Evolutionary conservation across 139 green algal species (phyloP), one percentile per base, ranked within the genome.

Genomic region (Tetradesmus obliquus): DNA sequence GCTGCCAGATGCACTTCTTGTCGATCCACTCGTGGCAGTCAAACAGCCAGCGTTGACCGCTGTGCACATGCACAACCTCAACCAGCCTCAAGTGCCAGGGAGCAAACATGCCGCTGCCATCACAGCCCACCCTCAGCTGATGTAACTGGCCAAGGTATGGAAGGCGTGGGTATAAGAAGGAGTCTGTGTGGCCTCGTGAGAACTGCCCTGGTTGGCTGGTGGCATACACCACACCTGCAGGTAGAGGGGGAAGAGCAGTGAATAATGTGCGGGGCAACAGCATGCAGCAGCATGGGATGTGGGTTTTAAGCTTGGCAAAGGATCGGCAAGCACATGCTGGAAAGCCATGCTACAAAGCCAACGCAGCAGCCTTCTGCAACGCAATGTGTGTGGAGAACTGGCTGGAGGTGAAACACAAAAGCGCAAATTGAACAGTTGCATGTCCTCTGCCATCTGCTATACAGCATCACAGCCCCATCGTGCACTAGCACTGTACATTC

Each of bases 81-180:
- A 93, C 94, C 13, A 88, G 82, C 22, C 93, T 66, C 87, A 98
- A 83, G 76, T 97, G 96, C 96, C 96, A 98, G 12, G 88, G 94
- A 5, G 96, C 93, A 84, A 95, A 95, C 80, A 94, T 72, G 24
- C 96, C 96, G 1, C 91, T 69, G 80, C 95, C 95, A 22, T 95
- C 95, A 6, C 92, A 95, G 55, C 93, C 96, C 51, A 98, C 95
- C 0, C 92, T 91, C 32, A 97, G 5, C 83, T 94, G 84, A 45
- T 82, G 84, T 81, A 97, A 57, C 57, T 93, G 74, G 7, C 95
- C 96, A 24, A 97, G 71, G 89, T 94, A 94, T 24, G 93, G 94
- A 82, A 97, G 91, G 6, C 91, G 72, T 3, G 95, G 95, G 92
- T 95, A 97, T 55, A 96, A 91, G 88, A 96, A 96, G 32, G 90